Base-by-base conservation (phyloP, 306 rosid genomes). In the Prunus campanulata region DNA sequence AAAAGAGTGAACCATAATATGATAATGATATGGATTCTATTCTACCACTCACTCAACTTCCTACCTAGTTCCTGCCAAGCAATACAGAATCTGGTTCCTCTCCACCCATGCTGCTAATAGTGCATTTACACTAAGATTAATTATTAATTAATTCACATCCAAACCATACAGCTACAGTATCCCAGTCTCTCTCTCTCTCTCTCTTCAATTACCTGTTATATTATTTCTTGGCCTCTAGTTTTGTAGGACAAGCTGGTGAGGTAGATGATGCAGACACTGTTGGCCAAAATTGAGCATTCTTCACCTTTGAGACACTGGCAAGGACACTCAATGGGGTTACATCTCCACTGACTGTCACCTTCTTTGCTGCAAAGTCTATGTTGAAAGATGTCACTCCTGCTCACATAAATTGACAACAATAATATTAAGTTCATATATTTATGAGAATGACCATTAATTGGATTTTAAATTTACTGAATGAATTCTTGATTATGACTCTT, bases 271-370 rank as follows among this genome's bases (percentile, higher is more conserved):
- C 42, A 27, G 79, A 52, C 46, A 71, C 54, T 27, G 74, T 56
- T 6, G 95, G 83, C 96, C 98, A 95, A 79, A 92, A 88, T 44
- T 92, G 97, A 5, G 98, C 98, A 80, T 79, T 95, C 86, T 95
- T 95, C 24, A 95, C 97, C 89, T 89, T 95, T 19, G 97, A 90
- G 65, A 95, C 89, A 80, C 97, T 92, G 56, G 87, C 92, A 77
- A 95, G 81, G 3, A 92, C 90, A 29, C 89, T 84, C 68, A 77
- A 20, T 44, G 97, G 98, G 66, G 92, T 86, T 74, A 92, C 94
- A 70, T 92, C 84, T 49, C 97, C 98, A 50, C 80, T 79, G 15
- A 95, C 83, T 27, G 97, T 95, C 80, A 95, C 98, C 89, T 90
- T 95, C 90, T 95, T 92, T 46, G 97, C 95, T 19, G 91, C 87